A percentile compares a stretch with the other conserved stretches of the same genome.
These are phyloP conservation scores for Solanum corneliomulleri DNA, from an alignment of 257 asterid species.

Conservation along the genomic window DNA sequence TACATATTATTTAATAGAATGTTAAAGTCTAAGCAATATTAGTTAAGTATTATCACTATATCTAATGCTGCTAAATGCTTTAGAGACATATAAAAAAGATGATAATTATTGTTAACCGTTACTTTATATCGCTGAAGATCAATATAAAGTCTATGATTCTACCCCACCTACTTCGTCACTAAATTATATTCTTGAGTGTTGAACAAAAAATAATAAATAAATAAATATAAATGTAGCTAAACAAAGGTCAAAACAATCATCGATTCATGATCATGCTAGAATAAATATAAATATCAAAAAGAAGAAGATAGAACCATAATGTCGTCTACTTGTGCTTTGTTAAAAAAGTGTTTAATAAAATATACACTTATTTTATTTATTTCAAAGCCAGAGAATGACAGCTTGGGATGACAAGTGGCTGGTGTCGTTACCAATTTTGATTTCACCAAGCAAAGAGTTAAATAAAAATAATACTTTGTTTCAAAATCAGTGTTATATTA, in stretches of 20 bases:
- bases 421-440: neutral
- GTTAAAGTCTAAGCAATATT: too few relatives aligned
- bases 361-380: neutral
- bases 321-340: conserved; percentile 38
- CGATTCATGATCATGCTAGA: conserved; percentile 26
- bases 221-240: conserved; percentile 14
- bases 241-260: conserved; percentile 56
- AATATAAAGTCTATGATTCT: neutral
- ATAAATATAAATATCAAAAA: neutral
- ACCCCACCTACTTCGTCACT: neutral
- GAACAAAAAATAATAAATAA: neutral
- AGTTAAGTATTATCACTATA: neutral
- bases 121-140: too few relatives aligned
- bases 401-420: neutral
- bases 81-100: too few relatives aligned
- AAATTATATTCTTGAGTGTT: neutral
- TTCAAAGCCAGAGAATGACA: conserved; percentile 9
- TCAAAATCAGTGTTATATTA: too few relatives aligned
- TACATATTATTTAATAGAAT: too few relatives aligned
- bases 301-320: conserved; percentile 12
- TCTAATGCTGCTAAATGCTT: too few relatives aligned
- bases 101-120: rapidly evolving
- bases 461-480: neutral
- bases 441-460: neutral
- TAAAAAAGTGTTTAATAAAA: conserved; percentile 9